Evolutionary conservation across 2,329 filamentous ascomycete genomes (phyloP), one percentile per base, ranked within the genome.

Genomic region (Spiromastix sp.): DNA sequence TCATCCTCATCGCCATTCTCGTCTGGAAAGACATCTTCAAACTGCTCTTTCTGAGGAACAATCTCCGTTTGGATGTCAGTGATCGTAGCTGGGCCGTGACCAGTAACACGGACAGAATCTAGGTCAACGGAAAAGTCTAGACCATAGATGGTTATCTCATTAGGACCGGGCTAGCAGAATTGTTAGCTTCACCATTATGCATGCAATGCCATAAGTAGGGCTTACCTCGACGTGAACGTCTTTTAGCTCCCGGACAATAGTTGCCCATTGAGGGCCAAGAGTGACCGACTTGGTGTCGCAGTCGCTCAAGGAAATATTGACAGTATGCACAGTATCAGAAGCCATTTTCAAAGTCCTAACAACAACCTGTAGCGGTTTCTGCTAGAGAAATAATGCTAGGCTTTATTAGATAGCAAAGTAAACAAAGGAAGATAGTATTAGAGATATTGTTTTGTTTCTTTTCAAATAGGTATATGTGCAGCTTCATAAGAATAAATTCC

Each of bases 41-140:
- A 76, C 17, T 62, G 57, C 18, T 75, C 69, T 11, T 56, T 61
- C 42, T 77, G 76, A 2, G 67, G 66, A 7, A 78, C 57, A 5
- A 71, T 58, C 40, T 78, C 69, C 26, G 79, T 67, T 7, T 70
- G 67, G 42, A 81, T 77, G 47, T 82, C 75, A 8, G 69, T 72
- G 46, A 79, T 73, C 33, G 68, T 68, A 6, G 71, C 74, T 0
- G 65, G 51, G n/a, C 72, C 71, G 34, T 65, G 67, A 30, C 73
- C 72, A 45, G 77, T 72, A 21, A 79, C 66, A 44, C 74, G 74
- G 55, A 79, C 70, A 7, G 70, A 73, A 44, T 71, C 61, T 47
- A 71, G 62, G 45, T 75, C 67, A 6, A 69, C 61, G 1, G 62
- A 67, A 2, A 70, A 67, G 6, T 71, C 66, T 24, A 77, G 53